phyloP scores from a whole-genome alignment of 1,139 yeast genomes.

The Groenewaldozyma auringiensis region DNA sequence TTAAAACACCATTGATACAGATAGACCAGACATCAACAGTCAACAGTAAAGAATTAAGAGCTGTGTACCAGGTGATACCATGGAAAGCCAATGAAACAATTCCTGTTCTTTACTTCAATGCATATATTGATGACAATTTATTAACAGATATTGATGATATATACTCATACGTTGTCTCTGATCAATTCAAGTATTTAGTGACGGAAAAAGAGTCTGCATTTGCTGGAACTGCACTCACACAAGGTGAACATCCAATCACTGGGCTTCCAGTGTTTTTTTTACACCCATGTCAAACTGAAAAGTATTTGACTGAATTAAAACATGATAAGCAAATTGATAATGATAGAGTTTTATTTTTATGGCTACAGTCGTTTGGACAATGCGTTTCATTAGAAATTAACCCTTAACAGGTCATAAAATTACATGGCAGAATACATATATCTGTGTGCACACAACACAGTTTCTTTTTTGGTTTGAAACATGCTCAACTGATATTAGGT shows the following conservation, averaged over 20 bases:
- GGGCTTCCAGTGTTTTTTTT: slow-evolving; percentile 29
- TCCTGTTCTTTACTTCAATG: slow-evolving; percentile 28
- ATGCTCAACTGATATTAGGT: neutral
- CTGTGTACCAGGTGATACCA: slow-evolving; percentile 20
- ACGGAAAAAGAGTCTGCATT: neutral
- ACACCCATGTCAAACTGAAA: slow-evolving; percentile 35
- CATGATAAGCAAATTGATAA: neutral
- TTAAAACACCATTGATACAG: neutral
- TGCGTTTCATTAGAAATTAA: slow-evolving; percentile 15
- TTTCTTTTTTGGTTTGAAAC: neutral
- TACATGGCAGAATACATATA: too few relatives aligned
- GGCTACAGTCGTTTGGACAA: slow-evolving; percentile 25
- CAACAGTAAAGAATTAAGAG: slow-evolving; percentile 1
- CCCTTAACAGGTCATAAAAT: too few relatives aligned
- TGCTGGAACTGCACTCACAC: slow-evolving; percentile 14
- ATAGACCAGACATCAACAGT: neutral
- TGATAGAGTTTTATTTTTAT: slow-evolving; percentile 12
- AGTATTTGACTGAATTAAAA: slow-evolving; percentile 11
- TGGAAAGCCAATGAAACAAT: slow-evolving; percentile 27
- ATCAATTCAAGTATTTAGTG: slow-evolving; percentile 6
- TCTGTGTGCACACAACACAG: too few relatives aligned
- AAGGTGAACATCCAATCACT: slow-evolving; percentile 30
- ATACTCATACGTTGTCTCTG: slow-evolving; percentile 13
- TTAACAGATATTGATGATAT: slow-evolving; percentile 17
- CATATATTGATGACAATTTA: slow-evolving; percentile 16